Evolutionary conservation across 2,329 filamentous ascomycete genomes (phyloP), one percentile per base, ranked within the genome.

Genomic region (Drechslerella stenobrocha): DNA sequence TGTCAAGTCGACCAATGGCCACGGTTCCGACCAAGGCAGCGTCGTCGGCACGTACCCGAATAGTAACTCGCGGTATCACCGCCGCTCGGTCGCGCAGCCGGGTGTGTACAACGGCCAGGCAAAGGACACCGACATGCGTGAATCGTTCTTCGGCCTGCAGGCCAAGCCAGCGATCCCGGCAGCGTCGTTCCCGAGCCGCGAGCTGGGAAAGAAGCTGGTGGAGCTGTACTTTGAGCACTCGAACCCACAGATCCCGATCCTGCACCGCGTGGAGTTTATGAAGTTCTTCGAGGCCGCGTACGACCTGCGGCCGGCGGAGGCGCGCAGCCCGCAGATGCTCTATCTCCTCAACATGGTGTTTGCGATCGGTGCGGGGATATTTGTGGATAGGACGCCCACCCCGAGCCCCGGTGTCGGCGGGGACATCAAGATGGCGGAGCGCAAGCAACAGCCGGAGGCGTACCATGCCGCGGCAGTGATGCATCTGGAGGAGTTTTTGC

Each of bases 291-390:
- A 95, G 55, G 83, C 84, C 45, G 88, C 90, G 0, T 96, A 96
- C 76, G 81, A 70, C 23, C 47, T 69, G 18, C 50, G 83, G 2
- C 82, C 83, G 0, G 83, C 87, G 18, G 81, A 83, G 46, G 83
- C 84, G 63, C 81, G 83, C 53, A 82, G 87, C 23, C 88, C 87
- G 1, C 83, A 69, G 50, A 57, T 50, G 18, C 81, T 93, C n/a
- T 97, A 96, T 77, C 84, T 95, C 78, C 81, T 97, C 70, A 96
- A 96, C 76, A 96, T 97, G 77, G 91, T 97, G 22, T 97, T 95
- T 78, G 92, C 92, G 11, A 96, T 97, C 73, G 93, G 93, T 4
- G 88, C 89, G 15, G 92, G 90, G 15, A 95, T 96, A 72, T 95
- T 96, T 71, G 85, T 96, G 72, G 88, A 79, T 52, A 76, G 77